Evolutionary conservation across 2,329 filamentous ascomycete genomes (phyloP), one percentile per base, ranked within the genome.

Genomic region (Colletotrichum sp.): DNA sequence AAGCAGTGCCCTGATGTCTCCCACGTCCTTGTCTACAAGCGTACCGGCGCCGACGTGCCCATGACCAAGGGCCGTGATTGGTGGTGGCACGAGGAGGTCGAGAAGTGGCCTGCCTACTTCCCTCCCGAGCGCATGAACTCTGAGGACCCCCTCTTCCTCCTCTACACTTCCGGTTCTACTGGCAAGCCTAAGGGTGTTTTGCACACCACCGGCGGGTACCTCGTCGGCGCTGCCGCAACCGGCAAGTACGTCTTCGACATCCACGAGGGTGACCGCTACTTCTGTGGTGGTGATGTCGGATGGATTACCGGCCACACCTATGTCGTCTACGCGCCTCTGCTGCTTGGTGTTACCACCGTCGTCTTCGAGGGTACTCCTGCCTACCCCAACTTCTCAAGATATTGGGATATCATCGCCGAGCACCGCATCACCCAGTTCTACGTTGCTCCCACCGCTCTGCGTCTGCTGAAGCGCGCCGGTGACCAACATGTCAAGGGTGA

Each of bases 291-390:
- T 85, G 97, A 99, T 82, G 96, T 99, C 59, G 97, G 97, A 79
- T 99, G 97, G 97, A 99, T 99, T 84, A 99, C 97, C 34, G 97
- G 97, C 21, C 97, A 99, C 88, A 98, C 97, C 28, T 99, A 99
- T 82, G 96, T 99, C 72, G 96, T 99, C 52, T 99, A 99, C 84
- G 96, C 97, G 13, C 97, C 97, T 78, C 90, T 99, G 69, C 90
- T 99, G 62, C 92, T 99, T 64, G 97, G 97, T 88, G 94, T 98
- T 77, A 93, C 96, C 12, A 99, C 96, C 0, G 95, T 99, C 21
- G 96, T 99, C 34, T 99, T 99, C 80, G 97, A 99, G 88, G 98
- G 97, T 80, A 99, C 97, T 4, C 97, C 97, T 1, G 96, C 96
- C 67, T 99, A 99, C 85, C 97, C 97, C 81, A 94, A 98, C 89